Evolutionary conservation across 768 basidiomycete species (phyloP).

Genomic region (Hygrophorus russula): DNA sequence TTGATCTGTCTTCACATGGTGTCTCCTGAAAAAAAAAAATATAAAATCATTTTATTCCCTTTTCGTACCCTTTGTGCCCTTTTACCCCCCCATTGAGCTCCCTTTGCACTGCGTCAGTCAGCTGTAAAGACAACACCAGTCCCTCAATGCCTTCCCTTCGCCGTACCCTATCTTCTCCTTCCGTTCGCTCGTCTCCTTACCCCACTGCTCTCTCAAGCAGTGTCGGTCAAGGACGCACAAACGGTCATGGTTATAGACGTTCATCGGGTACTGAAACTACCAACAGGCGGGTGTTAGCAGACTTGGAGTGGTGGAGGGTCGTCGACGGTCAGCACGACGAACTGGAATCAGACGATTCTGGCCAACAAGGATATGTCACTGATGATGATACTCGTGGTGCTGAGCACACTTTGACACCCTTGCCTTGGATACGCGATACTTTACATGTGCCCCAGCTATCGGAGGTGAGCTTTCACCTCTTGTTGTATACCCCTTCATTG

Average conservation of each 20-base stretch:
- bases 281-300: conserved; percentile 64
- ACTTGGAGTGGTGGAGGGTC: conserved; percentile 85
- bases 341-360: conserved; percentile 29
- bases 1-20: not conserved
- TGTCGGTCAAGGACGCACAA: conserved; percentile 17
- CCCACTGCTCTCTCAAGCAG: conserved; percentile 27
- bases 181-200: conserved; percentile 64
- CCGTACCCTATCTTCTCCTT: conserved; percentile 60
- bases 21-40: not conserved
- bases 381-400: conserved; percentile 25
- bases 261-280: conserved; percentile 57
- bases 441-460: conserved; percentile 13
- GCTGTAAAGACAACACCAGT: conserved; percentile 24
- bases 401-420: conserved; percentile 27
- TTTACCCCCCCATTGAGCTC: conserved; percentile 15
- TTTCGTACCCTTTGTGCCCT: conserved; percentile 25
- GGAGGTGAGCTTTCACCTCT: conserved; percentile 19
- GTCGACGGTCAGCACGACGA: conserved; percentile 58
- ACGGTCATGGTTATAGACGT: conserved; percentile 42
- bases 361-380: conserved; percentile 16
- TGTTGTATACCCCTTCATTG: conserved; percentile 2
- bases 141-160: conserved; percentile 63
- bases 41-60: not conserved
- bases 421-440: conserved; percentile 17
- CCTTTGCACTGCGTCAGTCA: conserved; percentile 39